Evolutionary conservation across 805 yeast genomes (phyloP).

Genomic region (Cyberlindnera samutprakarnensis): DNA sequence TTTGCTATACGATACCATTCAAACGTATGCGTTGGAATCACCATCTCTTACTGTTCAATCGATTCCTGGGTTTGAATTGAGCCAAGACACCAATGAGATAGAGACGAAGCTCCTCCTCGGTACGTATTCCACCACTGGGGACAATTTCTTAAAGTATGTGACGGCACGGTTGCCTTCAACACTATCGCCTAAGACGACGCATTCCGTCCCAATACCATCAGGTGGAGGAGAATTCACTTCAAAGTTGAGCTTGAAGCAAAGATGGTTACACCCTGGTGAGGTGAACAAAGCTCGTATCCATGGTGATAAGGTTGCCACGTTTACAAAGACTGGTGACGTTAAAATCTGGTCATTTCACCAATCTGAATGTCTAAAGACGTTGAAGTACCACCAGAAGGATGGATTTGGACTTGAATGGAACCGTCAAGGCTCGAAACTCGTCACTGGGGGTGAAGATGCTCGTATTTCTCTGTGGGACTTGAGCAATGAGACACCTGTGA

Average conservation of each 20-base stretch:
- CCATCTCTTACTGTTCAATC: constrained; percentile 57
- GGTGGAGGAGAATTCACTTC: constrained; percentile 24
- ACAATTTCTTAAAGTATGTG: constrained; percentile 39
- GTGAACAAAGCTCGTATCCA: constrained; percentile 52
- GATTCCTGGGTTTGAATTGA: constrained; percentile 31
- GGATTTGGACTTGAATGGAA: constrained; percentile 75
- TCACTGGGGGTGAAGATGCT: constrained; percentile 61
- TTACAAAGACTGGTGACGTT: constrained; percentile 35
- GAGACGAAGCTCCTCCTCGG: constrained; percentile 38
- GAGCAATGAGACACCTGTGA: constrained; percentile 33
- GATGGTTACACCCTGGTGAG: constrained; percentile 53
- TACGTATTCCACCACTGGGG: constrained; percentile 31
- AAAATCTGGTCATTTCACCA: constrained; percentile 31
- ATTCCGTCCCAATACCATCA: constrained; percentile 22
- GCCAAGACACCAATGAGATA: constrained; percentile 24
- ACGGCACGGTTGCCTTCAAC: constrained; percentile 34
- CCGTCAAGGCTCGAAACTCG: constrained; percentile 35
- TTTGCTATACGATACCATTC: constrained; percentile 59
- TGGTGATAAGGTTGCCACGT: constrained; percentile 18
- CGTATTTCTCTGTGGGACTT: constrained; percentile 60
- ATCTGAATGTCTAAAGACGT: constrained; percentile 20
- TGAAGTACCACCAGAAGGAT: constrained; percentile 52
- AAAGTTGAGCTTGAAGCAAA: constrained; percentile 29
- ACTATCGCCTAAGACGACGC: constrained; percentile 28
- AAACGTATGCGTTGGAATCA: constrained; percentile 48